A percentile compares a stretch with the other conserved stretches of the same genome.
These are phyloP conservation scores for Microsporum canis DNA, from an alignment of 2,329 filamentous ascomycete genomes.

Conservation along the genomic window DNA sequence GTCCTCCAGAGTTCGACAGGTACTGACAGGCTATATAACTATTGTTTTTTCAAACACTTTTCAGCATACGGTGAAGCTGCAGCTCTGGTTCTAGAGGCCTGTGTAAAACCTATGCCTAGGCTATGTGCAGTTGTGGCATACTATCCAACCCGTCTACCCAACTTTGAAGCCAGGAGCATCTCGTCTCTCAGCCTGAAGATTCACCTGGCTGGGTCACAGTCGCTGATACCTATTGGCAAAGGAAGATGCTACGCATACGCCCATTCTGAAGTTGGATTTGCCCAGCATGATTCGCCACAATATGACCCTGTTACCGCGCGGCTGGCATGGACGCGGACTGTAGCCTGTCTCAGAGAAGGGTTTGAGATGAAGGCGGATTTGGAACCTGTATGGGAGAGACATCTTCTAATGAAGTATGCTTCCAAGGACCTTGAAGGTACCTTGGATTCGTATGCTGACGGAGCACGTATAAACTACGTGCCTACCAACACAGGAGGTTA, in stretches of 20 bases:
- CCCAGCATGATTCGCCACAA: slow-evolving; percentile 57
- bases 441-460: slow-evolving; percentile 18
- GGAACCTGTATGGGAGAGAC: slow-evolving; percentile 23
- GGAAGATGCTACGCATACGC: slow-evolving; percentile 45
- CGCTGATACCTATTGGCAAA: slow-evolving; percentile 24
- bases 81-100: slow-evolving; percentile 47
- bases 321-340: slow-evolving; percentile 57
- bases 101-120: slow-evolving; percentile 45
- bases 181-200: slow-evolving; percentile 31
- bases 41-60: not conserved
- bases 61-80: slow-evolving; percentile 53
- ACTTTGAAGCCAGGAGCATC: slow-evolving; percentile 30
- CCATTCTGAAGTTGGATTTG: slow-evolving; percentile 52
- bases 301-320: slow-evolving; percentile 53
- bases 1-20: not conserved
- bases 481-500: slow-evolving; percentile 29
- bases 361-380: slow-evolving; percentile 38
- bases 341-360: slow-evolving; percentile 48
- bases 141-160: slow-evolving; percentile 50
- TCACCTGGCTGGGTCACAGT: slow-evolving; percentile 44
- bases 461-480: slow-evolving; percentile 21
- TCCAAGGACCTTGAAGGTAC: slow-evolving; percentile 27
- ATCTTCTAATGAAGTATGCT: slow-evolving; percentile 17
- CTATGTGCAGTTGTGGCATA: slow-evolving; percentile 52
- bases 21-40: not conserved